Conservation (phyloP, 176 grass and related monocot species). For the Pharus latifolius region DNA sequence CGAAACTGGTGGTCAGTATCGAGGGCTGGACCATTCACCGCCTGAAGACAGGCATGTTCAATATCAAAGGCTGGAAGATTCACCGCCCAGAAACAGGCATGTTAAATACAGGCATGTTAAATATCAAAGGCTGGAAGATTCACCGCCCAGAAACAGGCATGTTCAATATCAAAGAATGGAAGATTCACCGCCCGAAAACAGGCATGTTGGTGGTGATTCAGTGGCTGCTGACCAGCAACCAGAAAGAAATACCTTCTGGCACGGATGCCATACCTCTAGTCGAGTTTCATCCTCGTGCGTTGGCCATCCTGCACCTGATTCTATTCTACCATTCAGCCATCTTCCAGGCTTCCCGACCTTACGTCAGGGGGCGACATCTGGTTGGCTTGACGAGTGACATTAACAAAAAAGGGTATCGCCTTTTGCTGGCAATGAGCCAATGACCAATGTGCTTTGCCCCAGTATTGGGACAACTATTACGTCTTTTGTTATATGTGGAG, state of each 20-base stretch:
- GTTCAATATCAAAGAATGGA: background rate
- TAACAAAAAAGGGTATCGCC: background rate
- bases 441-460: background rate
- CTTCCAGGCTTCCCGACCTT: background rate
- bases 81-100: background rate
- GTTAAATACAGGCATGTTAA: too few relatives aligned
- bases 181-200: background rate
- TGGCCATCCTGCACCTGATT: background rate
- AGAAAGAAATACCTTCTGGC: conserved; percentile 5
- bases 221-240: background rate
- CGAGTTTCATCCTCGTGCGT: background rate
- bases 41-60: background rate
- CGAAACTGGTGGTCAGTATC: background rate
- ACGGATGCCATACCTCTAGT: background rate
- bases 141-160: too few relatives aligned
- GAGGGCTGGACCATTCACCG: background rate
- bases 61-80: background rate
- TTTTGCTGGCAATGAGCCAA: background rate
- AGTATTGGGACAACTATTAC: background rate
- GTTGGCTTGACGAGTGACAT: conserved; percentile 11
- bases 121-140: conserved; percentile 2
- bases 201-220: background rate
- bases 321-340: background rate
- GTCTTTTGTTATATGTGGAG: background rate
- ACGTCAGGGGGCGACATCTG: background rate